phyloP scores from a whole-genome alignment of 2,329 filamentous ascomycete species.

The Alternaria angustiovoidea region DNA sequence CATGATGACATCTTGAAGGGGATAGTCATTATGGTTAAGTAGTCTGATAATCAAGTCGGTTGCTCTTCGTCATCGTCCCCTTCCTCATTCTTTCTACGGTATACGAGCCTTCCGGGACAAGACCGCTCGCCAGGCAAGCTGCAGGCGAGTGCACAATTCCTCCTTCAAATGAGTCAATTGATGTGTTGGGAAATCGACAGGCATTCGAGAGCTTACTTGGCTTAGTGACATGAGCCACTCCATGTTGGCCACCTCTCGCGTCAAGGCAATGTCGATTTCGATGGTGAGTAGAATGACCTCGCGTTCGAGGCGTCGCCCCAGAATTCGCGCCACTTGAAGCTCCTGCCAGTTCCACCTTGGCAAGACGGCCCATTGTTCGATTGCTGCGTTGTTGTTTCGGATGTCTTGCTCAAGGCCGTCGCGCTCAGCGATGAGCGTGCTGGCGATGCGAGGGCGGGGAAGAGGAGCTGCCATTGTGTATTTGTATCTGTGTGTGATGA shows the following conservation, averaged over 20 bases:
- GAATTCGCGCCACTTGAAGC: not conserved
- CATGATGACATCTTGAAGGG: too few species aligned
- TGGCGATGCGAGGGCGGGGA: not conserved
- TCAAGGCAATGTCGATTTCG: not conserved
- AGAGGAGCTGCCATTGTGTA: not conserved
- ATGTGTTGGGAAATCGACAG: not conserved
- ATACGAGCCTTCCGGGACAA: not conserved
- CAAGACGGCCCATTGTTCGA: not conserved
- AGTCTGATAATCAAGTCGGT: too few species aligned
- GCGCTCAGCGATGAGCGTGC: not conserved
- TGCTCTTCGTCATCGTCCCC: not conserved
- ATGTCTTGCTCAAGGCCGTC: not conserved
- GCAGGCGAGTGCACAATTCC: not conserved
- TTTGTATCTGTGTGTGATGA: not conserved
- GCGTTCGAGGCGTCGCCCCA: not conserved
- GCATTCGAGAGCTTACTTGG: not conserved
- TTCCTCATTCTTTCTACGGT: not conserved
- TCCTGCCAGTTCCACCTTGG: not conserved
- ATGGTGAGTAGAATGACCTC: not conserved
- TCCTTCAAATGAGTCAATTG: not conserved
- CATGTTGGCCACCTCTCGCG: not conserved
- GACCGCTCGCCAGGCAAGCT: not conserved
- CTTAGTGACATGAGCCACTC: conserved; percentile 1
- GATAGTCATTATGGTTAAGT: too few species aligned
- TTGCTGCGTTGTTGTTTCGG: not conserved